Base-by-base conservation (phyloP, 2,329 filamentous ascomycete species). In the Epichloe aotearoae region DNA sequence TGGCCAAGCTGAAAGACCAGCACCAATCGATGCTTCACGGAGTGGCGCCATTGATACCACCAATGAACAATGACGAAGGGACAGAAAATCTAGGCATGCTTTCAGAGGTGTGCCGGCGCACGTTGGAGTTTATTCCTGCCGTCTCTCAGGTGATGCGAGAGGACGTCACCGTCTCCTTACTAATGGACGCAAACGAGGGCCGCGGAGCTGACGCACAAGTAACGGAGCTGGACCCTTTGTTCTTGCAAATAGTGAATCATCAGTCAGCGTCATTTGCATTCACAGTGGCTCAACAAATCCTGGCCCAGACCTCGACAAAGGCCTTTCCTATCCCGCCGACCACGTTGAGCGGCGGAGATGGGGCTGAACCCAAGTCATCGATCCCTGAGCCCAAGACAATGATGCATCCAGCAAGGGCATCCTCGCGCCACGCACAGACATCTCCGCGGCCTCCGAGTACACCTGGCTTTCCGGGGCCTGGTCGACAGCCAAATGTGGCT, bases 51-150 rank as follows among this genome's bases (percentile, higher is more conserved):
- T 63, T 74, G 37, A 69, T 71, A 0, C 72, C 62, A 8, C 68
- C 73, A 0, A 67, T 72, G 0, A 74, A 73, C 23, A 71, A 72
- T 39, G 69, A 72, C 0, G 77, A 82, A 41, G 83, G 86, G 54
- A 64, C 75, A 1, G 88, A 95, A 64, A 85, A 95, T 58, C 68
- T 96, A 23, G 71, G 78, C 10, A 80, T 89, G 54, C 75, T 96
- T n/a, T 85, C 88, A 1, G 89, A 97, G 61, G 80, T 96, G 30
- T 95, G 89, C 62, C 82, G 82, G 54, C 79, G 90, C 52, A 83
- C 88, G 2, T 75, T 93, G 10, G 83, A 87, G 54, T 97, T 96
- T 59, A 84, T 97, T 38, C 84, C 87, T 1, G 79, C 84, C 39
- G 83, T 88, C 38, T 86, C 88, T 3, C 80, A 86, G 49, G 80